Evolutionary conservation across 306 rosid genomes (phyloP).

Genomic region (Purshia tridentata): DNA sequence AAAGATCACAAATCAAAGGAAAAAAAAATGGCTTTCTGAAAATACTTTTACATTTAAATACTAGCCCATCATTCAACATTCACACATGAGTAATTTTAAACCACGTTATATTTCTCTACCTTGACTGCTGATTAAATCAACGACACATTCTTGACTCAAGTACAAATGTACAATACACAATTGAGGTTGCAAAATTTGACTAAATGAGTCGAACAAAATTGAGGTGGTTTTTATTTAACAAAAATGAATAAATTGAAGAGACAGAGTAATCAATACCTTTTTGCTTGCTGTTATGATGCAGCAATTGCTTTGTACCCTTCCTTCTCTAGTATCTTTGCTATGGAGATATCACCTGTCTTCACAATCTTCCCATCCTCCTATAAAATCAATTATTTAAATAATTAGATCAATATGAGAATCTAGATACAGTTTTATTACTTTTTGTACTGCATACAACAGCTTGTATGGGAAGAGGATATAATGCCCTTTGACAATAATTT

Average conservation of each 20-base stretch:
- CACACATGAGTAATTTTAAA: not conserved
- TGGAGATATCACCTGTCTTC: slow-evolving; percentile 70
- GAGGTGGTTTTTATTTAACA: no score
- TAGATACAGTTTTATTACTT: not conserved
- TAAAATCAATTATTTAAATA: not conserved
- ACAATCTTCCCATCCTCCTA: slow-evolving; percentile 82
- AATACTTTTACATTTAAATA: not conserved
- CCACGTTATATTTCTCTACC: not conserved
- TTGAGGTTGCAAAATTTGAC: no score
- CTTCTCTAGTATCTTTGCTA: slow-evolving; percentile 75
- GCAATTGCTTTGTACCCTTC: slow-evolving; percentile 72
- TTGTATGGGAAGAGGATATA: no score
- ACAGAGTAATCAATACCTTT: slow-evolving; percentile 34
- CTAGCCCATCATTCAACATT: not conserved
- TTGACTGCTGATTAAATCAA: not conserved
- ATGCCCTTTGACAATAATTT: no score
- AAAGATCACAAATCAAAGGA: not conserved
- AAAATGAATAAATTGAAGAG: no score
- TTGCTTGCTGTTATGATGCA: slow-evolving; percentile 29
- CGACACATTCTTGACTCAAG: not conserved
- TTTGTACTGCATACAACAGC: not conserved
- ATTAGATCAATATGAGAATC: not conserved
- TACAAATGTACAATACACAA: no score
- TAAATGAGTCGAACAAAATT: no score
- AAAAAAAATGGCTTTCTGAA: not conserved